A percentile compares a stretch with the other conserved stretches of the same genome.
Conservation (phyloP, 2,329 filamentous ascomycete genomes). For the Trichophyton schoenleinii region DNA sequence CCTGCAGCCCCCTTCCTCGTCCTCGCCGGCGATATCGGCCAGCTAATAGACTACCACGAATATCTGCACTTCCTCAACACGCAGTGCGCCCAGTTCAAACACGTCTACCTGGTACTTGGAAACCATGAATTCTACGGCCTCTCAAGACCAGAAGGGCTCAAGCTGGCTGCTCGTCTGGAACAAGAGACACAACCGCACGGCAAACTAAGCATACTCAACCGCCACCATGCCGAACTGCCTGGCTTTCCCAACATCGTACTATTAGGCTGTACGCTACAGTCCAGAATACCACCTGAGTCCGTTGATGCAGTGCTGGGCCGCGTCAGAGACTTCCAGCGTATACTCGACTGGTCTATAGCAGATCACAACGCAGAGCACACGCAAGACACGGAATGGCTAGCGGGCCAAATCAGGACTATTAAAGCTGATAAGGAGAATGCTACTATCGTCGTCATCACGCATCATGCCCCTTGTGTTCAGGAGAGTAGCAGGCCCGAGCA, state of each 20-base stretch:
- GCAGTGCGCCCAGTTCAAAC: slow-evolving; percentile 18
- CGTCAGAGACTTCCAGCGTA: slow-evolving; percentile 42
- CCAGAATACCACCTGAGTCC: slow-evolving; percentile 33
- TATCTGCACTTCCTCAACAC: slow-evolving; percentile 17
- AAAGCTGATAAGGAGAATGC: slow-evolving; percentile 6
- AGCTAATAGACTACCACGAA: slow-evolving; percentile 15
- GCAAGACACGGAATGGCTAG: slow-evolving; percentile 40
- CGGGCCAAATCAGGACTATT: slow-evolving; percentile 20
- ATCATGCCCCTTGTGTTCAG: slow-evolving; percentile 41
- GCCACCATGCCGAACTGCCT: slow-evolving; percentile 6
- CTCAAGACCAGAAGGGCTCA: slow-evolving; percentile 19
- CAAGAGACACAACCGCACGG: slow-evolving; percentile 12
- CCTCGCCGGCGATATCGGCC: slow-evolving; percentile 25
- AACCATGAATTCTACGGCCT: slow-evolving; percentile 20
- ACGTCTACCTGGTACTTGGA: slow-evolving; percentile 18
- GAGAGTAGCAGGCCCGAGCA: slow-evolving; percentile 20
- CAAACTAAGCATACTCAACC: slow-evolving; percentile 14
- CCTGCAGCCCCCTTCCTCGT: slow-evolving; percentile 15
- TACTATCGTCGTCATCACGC: slow-evolving; percentile 20
- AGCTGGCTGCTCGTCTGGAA: slow-evolving; percentile 12
- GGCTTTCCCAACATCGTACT: slow-evolving; percentile 29
- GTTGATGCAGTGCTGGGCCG: slow-evolving; percentile 29
- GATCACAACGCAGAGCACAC: slow-evolving; percentile 38
- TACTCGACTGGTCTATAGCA: slow-evolving; percentile 38
- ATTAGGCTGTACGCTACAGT: slow-evolving; percentile 46